Evolutionary conservation across 305 asterid species (phyloP).

Genomic region (Plantago coronopus): DNA sequence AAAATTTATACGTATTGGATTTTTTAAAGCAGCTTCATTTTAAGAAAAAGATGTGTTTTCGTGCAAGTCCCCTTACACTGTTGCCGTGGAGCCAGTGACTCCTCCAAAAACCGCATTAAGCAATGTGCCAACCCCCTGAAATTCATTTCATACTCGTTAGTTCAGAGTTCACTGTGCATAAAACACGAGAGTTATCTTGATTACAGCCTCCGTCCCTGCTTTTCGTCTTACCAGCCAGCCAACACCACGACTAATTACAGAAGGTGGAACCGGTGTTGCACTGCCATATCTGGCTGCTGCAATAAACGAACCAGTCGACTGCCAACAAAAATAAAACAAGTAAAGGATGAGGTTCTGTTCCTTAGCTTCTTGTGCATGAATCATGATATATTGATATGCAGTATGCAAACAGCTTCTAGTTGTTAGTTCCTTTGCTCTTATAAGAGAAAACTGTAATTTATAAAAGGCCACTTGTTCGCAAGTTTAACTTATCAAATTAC

Average conservation of each 20-base stretch:
- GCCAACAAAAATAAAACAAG: slow-evolving; percentile 11
- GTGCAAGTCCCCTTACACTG: slow-evolving; percentile 39
- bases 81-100: slow-evolving; percentile 57
- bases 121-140: slow-evolving; percentile 63
- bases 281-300: slow-evolving; percentile 82
- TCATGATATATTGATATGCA: too few relatives aligned
- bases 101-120: slow-evolving; percentile 62
- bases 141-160: slow-evolving; percentile 1
- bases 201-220: background rate
- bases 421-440: too few relatives aligned
- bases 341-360: background rate
- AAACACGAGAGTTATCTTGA: too few relatives aligned
- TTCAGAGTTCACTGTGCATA: background rate
- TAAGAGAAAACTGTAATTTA: too few relatives aligned
- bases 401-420: background rate
- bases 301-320: slow-evolving; percentile 70
- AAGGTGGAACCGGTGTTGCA: slow-evolving; percentile 80
- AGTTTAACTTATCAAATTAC: too few relatives aligned
- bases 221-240: slow-evolving; percentile 66
- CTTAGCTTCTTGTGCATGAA: background rate
- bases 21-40: too few relatives aligned
- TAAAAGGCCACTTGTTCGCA: too few relatives aligned
- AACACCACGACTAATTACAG: slow-evolving; percentile 66
- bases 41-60: background rate
- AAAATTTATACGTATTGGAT: too few relatives aligned